These are phyloP conservation scores for Pseudomicrostroma phylloplanum DNA, from an alignment of 1,284 basidiomycete species.

Conservation along the genomic window DNA sequence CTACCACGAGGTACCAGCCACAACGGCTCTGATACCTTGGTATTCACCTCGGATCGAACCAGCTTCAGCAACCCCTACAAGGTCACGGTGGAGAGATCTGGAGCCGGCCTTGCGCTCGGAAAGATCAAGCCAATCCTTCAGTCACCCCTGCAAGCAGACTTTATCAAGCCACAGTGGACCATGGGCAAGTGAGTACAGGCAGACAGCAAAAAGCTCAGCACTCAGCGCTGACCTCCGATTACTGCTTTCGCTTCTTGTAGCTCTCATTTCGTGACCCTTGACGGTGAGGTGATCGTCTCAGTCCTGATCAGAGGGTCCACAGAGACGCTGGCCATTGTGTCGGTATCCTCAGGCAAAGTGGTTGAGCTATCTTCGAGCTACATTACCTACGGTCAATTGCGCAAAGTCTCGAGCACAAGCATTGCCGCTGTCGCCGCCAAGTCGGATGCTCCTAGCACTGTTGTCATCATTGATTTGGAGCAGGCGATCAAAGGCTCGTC, in stretches of 20 bases:
- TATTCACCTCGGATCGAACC: conserved; percentile 65
- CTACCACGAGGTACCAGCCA: conserved; percentile 14
- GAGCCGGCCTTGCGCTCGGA: conserved; percentile 29
- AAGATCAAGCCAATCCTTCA: conserved; percentile 52
- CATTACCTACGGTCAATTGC: conserved; percentile 20
- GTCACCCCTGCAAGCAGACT: conserved; percentile 58
- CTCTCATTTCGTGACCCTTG: conserved; percentile 18
- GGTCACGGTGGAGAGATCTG: conserved; percentile 50
- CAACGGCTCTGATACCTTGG: conserved; percentile 55
- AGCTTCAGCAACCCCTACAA: conserved; percentile 67
- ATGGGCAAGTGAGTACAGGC: conserved; percentile 52
- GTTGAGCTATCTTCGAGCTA: conserved; percentile 22
- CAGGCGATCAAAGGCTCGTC: background rate
- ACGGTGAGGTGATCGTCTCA: conserved; percentile 24
- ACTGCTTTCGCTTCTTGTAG: conserved; percentile 16
- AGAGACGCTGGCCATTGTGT: conserved; percentile 22
- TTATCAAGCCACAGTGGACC: conserved; percentile 60
- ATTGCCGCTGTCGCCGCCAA: conserved; percentile 23
- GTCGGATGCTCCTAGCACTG: conserved; percentile 16
- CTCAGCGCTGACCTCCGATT: background rate
- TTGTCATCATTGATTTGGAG: conserved; percentile 7
- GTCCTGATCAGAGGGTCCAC: conserved; percentile 19
- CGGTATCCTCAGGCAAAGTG: conserved; percentile 22
- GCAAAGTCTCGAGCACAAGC: conserved; percentile 6
- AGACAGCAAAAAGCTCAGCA: background rate